phyloP scores from a whole-genome alignment of 2,329 filamentous ascomycete species.

The Fusarium sp. region DNA sequence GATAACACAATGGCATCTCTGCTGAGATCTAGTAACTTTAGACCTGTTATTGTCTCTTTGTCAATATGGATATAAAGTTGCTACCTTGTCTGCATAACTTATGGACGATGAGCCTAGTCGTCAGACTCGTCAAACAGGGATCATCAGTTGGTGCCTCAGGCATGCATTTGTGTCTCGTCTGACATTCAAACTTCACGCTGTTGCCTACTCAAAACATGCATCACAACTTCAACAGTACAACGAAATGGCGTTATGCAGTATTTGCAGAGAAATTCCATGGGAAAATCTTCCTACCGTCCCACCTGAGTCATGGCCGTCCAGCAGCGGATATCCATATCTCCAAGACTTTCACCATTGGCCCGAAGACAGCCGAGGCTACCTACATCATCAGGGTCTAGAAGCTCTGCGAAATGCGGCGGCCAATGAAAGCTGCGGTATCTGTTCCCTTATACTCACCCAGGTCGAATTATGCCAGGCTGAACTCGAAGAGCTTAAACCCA shows the following conservation, averaged over 20 bases:
- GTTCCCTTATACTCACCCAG: background rate
- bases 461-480: background rate
- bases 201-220: background rate
- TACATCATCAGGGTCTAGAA: background rate
- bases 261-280: background rate
- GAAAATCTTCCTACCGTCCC: background rate
- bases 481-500: background rate
- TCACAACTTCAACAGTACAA: background rate
- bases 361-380: background rate
- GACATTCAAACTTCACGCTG: background rate
- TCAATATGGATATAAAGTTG: fast-evolving
- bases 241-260: background rate
- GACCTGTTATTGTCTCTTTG: fast-evolving
- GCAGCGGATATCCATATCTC: background rate
- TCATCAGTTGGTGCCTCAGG: background rate
- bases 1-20: fast-evolving
- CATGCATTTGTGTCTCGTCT: background rate
- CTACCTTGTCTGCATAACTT: fast-evolving
- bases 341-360: background rate
- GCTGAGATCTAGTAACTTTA: fast-evolving
- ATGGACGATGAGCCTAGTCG: fast-evolving
- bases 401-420: background rate
- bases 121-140: no score
- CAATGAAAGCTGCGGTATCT: background rate
- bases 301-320: fast-evolving